These are phyloP conservation scores for Celoporthe dispersa DNA, from an alignment of 2,329 filamentous ascomycete species.

Conservation along the genomic window DNA sequence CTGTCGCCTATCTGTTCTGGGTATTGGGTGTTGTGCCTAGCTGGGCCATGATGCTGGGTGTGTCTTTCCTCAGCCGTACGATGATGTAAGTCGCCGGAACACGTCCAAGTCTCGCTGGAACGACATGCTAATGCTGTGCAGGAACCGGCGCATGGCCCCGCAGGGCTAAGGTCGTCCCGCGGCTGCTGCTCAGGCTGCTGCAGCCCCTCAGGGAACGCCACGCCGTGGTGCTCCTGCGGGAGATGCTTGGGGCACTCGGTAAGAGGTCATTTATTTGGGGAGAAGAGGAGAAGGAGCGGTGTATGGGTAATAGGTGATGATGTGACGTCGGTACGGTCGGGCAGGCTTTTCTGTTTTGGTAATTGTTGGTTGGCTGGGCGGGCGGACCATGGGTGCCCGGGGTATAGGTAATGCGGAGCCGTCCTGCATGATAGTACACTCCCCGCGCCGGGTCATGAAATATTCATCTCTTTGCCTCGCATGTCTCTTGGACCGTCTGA, in stretches of 20 bases:
- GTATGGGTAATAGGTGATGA: constrained; percentile 18
- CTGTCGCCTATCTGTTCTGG: constrained; percentile 71
- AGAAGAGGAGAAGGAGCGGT: neutral
- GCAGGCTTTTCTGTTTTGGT: constrained; percentile 13
- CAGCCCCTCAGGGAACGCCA: constrained; percentile 26
- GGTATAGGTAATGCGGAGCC: constrained; percentile 10
- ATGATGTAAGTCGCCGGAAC: constrained; percentile 70
- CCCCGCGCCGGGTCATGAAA: constrained; percentile 11
- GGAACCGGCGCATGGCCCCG: constrained; percentile 25
- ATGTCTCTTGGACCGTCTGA: constrained; percentile 65
- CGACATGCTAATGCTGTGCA: constrained; percentile 34
- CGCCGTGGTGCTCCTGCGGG: constrained; percentile 35
- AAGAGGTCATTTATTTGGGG: neutral
- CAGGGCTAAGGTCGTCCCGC: constrained; percentile 20
- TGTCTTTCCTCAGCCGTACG: constrained; percentile 73
- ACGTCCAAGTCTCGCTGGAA: constrained; percentile 7
- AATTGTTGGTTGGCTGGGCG: constrained; percentile 17
- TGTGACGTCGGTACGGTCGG: constrained; percentile 19
- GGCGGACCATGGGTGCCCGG: constrained; percentile 12
- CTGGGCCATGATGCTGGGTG: constrained; percentile 78
- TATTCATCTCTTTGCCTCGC: constrained; percentile 52
- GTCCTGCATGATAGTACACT: constrained; percentile 15
- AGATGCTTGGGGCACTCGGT: constrained; percentile 34
- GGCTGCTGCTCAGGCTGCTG: constrained; percentile 28
- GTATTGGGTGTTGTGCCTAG: constrained; percentile 68